Base-by-base conservation (phyloP, 1,139 yeast species). In the Blastobotrys elegans region DNA sequence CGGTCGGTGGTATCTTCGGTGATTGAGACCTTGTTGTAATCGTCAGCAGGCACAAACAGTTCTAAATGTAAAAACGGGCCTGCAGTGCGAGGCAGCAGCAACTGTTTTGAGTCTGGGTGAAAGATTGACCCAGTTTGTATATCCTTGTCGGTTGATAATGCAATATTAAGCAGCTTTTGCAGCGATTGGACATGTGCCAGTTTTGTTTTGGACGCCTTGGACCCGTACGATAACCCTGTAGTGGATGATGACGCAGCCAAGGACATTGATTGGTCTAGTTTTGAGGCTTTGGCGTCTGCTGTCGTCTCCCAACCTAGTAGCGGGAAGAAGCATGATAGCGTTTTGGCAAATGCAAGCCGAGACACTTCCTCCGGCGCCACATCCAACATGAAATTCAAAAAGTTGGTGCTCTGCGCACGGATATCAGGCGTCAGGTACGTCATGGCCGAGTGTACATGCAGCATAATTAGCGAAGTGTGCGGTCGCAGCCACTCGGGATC, bases 381-480 rank as follows among this genome's bases (percentile, higher is more conserved):
- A 21, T 73, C 72, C 18, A 87, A 63, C 45, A 87, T 61, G 3
- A 82, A 70, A 31, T 71, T 70, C 31, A 89, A 67, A 55, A 82
- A 83, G 50, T 74, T 75, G 0, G 92, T 77, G 3, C 94, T 79
- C 54, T 82, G 84, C 46, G 78, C 77, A 42, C 95, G 76, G 34
- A 89, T 79, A 7, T 79, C 80, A 0, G 90, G 82, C 33, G 76
- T 77, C 40, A 92, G 84, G 62, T 92, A 97, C 16, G 97, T 86
- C 97, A 92, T 92, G 13, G 96, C 95, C 47, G 94, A 83, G 58
- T 85, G 85, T n/a, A 90, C 74, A 62, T 85, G 90, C 29, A 92
- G 70, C 30, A 85, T 75, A 2, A 90, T 66, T 5, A 82, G 70
- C 27, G 81, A 72, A 43, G 83, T 73, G 65, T 90, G 94, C 20